Evolutionary conservation across 2,329 filamentous ascomycete species (phyloP).

Genomic region (Calonectria multiphialidica): DNA sequence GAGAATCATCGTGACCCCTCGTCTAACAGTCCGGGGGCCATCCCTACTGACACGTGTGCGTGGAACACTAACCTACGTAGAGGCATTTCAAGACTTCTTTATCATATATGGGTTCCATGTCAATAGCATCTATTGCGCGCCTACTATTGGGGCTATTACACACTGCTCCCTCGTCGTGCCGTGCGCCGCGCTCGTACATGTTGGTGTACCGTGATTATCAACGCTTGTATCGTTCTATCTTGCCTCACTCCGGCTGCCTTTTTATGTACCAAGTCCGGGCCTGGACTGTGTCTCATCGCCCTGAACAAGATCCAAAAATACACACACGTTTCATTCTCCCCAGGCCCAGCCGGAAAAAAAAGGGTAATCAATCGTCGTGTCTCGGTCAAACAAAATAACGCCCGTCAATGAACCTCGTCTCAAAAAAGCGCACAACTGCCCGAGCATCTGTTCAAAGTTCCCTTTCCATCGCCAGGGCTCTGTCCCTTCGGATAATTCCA

Average conservation of each 20-base stretch:
- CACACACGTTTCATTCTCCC: neutral
- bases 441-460: neutral
- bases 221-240: neutral
- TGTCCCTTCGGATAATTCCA: neutral
- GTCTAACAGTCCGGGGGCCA: neutral
- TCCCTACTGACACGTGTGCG: neutral
- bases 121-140: neutral
- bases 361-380: conserved; percentile 15
- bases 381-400: conserved; percentile 21
- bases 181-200: neutral
- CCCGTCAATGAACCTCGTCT: conserved; percentile 9
- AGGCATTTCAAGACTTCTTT: neutral
- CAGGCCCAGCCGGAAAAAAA: neutral
- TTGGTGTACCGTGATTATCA: neutral
- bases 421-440: neutral
- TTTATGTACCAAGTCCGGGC: neutral
- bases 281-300: neutral
- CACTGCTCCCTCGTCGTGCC: neutral
- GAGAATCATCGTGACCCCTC: neutral
- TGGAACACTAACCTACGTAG: neutral
- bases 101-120: neutral
- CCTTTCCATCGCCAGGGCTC: neutral
- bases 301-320: conserved; percentile 23
- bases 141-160: neutral
- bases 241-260: neutral